These are phyloP conservation scores for Pleurotus platypus DNA, from an alignment of 768 basidiomycete species.

Conservation along the genomic window DNA sequence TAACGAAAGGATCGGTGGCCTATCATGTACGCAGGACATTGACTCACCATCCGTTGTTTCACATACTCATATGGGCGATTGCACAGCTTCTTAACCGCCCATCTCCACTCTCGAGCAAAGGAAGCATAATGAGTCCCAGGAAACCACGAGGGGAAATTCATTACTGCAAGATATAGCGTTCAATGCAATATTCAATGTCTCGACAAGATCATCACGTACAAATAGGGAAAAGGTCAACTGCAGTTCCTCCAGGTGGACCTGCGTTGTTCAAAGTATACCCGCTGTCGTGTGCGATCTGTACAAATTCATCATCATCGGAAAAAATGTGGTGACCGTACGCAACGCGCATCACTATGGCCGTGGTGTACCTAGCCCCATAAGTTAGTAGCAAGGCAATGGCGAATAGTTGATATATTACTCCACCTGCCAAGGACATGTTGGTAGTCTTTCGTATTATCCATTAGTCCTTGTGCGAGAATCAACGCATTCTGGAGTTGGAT, in stretches of 20 bases:
- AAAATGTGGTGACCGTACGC: conserved; percentile 15
- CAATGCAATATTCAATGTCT: background rate
- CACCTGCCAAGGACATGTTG: conserved; percentile 23
- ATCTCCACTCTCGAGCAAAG: background rate
- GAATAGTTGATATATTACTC: background rate
- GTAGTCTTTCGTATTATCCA: conserved; percentile 13
- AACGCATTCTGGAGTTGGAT: conserved; percentile 15
- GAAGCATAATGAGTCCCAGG: conserved; percentile 4
- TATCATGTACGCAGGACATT: background rate
- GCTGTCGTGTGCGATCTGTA: conserved; percentile 9
- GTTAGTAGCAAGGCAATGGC: background rate
- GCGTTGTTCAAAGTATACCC: conserved; percentile 5
- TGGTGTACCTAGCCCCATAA: conserved; percentile 9
- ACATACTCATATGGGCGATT: background rate
- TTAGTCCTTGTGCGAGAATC: conserved; percentile 13
- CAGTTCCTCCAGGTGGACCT: conserved; percentile 11
- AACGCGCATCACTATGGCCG: conserved; percentile 12
- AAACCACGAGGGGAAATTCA: conserved; percentile 3
- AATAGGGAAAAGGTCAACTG: conserved; percentile 16
- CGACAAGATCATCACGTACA: conserved; percentile 3
- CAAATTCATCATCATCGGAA: conserved; percentile 13
- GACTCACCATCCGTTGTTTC: background rate
- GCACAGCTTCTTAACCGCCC: background rate
- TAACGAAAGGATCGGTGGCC: background rate
- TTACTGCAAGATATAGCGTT: background rate